These are phyloP conservation scores for Hypoxylon sp. DNA, from an alignment of 2,329 filamentous ascomycete species.

Conservation along the genomic window DNA sequence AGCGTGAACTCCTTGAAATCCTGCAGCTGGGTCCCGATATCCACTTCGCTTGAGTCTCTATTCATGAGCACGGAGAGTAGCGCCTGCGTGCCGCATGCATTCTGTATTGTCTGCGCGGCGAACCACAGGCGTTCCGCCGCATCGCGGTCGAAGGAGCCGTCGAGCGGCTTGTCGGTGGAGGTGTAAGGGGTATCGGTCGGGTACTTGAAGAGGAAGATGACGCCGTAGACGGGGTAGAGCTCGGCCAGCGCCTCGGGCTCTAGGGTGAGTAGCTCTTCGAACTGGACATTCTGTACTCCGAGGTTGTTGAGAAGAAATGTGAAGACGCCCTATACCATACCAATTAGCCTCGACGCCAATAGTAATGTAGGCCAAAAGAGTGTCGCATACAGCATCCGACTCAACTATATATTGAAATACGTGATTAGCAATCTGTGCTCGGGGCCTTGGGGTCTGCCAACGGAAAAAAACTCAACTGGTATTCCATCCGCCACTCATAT, in stretches of 20 bases:
- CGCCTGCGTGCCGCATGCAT: constrained; percentile 97
- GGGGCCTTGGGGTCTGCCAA: background rate
- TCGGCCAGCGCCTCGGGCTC: constrained; percentile 79
- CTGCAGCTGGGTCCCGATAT: constrained; percentile 77
- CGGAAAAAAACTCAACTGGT: constrained; percentile 71
- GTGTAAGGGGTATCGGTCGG: constrained; percentile 76
- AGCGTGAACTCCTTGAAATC: constrained; percentile 92
- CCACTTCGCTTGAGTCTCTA: constrained; percentile 70
- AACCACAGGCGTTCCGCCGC: constrained; percentile 89
- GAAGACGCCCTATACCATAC: constrained; percentile 83
- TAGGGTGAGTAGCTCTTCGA: constrained; percentile 93
- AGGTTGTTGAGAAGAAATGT: constrained; percentile 93
- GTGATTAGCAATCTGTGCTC: constrained; percentile 40
- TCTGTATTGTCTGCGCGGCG: constrained; percentile 96
- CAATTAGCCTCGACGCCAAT: constrained; percentile 47
- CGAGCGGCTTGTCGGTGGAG: constrained; percentile 73
- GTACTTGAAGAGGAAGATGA: constrained; percentile 99
- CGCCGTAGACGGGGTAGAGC: constrained; percentile 86
- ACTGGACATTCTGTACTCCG: constrained; percentile 93
- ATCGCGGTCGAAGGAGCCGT: constrained; percentile 83
- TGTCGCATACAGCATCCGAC: constrained; percentile 83
- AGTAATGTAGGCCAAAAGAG: constrained; percentile 28
- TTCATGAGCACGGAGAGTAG: constrained; percentile 93
- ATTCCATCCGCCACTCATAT: constrained; percentile 90
- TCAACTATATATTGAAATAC: constrained; percentile 71